Percentiles rank a stretch among this genome's conserved stretches.
Conservation (phyloP, 495 filamentous ascomycete species). For the Oleoguttula mirabilis region DNA sequence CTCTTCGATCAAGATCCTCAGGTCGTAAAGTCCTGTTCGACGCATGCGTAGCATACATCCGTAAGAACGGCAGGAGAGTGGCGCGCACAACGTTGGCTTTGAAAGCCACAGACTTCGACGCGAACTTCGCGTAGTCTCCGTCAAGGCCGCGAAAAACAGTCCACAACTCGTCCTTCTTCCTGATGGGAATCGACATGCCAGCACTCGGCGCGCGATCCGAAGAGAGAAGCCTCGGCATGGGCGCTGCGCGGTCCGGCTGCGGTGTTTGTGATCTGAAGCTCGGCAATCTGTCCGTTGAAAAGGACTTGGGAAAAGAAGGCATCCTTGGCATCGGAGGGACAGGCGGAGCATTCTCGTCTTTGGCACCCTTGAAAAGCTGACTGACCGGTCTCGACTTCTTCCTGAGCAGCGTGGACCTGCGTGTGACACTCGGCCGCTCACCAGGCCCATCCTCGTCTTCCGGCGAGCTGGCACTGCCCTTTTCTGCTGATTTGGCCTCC, state of each 20-base stretch:
- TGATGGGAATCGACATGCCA: slow-evolving; percentile 20
- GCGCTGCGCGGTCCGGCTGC: slow-evolving; percentile 37
- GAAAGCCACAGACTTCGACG: slow-evolving; percentile 59
- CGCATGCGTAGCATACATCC: slow-evolving; percentile 54
- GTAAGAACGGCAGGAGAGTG: slow-evolving; percentile 73
- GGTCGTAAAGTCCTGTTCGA: slow-evolving; percentile 55
- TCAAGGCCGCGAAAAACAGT: slow-evolving; percentile 70
- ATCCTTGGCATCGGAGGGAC: slow-evolving; percentile 22
- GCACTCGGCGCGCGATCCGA: slow-evolving; percentile 30
- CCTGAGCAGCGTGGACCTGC: slow-evolving; percentile 2
- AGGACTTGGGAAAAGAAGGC: slow-evolving; percentile 43
- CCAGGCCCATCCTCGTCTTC: slow-evolving; percentile 1
- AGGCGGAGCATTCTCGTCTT: slow-evolving; percentile 1
- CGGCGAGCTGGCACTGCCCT: neutral
- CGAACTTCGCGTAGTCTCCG: slow-evolving; percentile 60
- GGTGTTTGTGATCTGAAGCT: slow-evolving; percentile 33
- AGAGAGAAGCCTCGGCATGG: slow-evolving; percentile 38
- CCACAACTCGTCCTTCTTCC: slow-evolving; percentile 83
- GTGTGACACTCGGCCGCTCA: neutral
- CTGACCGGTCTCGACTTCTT: slow-evolving; percentile 7
- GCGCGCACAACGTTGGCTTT: slow-evolving; percentile 73
- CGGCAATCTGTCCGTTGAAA: slow-evolving; percentile 47
- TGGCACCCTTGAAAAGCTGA: neutral
- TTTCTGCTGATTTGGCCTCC: neutral
- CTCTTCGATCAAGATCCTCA: slow-evolving; percentile 78